Base-by-base conservation (phyloP, 176 grass and related monocot species). In the Carex scoparia region DNA sequence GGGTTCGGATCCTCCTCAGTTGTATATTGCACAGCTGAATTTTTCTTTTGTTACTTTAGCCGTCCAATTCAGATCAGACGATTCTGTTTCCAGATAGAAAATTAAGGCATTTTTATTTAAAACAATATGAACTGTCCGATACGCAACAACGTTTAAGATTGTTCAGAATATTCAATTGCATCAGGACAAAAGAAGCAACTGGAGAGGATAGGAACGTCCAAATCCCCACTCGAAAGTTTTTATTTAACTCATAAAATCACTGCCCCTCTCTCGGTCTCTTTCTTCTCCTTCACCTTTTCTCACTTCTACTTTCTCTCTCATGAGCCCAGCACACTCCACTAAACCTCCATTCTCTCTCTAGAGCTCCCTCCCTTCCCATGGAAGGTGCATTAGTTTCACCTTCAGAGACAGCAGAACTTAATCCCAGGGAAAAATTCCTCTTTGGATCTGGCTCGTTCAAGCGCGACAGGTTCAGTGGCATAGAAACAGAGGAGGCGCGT, bases 361-460 rank as follows among this genome's bases (percentile, higher is more conserved):
- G 70, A 49, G 44, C 44, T 53, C 35, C 13, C 7, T 80, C 4
- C 61, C 61, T 81, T 54, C 49, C 16, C 61, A 83, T 83, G 81
- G 81, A 83, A 53, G 81, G 63, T 55, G 65, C 48, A 31, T 23
- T 83, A 64, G 23, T 83, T 33, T 69, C 81, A 56, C 69, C 79
- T 69, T 76, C 77, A 57, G 87, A 86, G 63, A 65, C 81, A 49
- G 19, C 84, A 65, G 10, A 53, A 64, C 61, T 32, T 10, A 68
- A 55, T 67, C 40, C 40, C 46, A 67, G 48, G 44, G 94, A 95
- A 40, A 81, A 79, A 8, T 82, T 87, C 44, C 80, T 88, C 79
- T 88, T 90, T 35, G 89, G 84, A 93, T 93, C 93, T 88, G 86
- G 89, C 73, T 69, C 90, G 30, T 73, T 77, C 37, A 97, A 93